Percentiles rank a stretch among this genome's conserved stretches.
Evolutionary conservation across 2,329 filamentous ascomycete genomes (phyloP).

Genomic region (Lachnellula willkommii): DNA sequence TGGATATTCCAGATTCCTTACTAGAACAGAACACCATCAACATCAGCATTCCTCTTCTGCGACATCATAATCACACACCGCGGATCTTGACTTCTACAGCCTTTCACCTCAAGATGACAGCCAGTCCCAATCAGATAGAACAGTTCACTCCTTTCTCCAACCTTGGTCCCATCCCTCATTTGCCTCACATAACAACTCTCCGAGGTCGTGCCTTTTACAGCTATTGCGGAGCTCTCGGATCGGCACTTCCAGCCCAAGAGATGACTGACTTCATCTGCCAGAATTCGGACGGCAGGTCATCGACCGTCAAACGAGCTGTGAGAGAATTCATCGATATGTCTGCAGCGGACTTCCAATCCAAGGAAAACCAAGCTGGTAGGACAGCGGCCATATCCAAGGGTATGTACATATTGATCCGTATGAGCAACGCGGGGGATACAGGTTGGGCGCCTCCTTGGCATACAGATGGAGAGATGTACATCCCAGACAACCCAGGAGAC

Average conservation of each 20-base stretch:
- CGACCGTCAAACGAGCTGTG: background rate
- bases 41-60: no score
- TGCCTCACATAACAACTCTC: background rate
- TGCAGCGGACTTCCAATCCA: background rate
- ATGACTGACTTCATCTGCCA: background rate
- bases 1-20: no score
- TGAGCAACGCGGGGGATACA: background rate
- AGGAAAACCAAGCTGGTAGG: background rate
- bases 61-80: no score
- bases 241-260: background rate
- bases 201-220: background rate
- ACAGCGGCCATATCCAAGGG: background rate
- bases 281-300: background rate
- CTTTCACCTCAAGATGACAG: no score
- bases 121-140: background rate
- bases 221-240: background rate
- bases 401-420: background rate
- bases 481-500: background rate
- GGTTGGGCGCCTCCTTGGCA: background rate
- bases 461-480: background rate
- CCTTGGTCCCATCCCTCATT: background rate
- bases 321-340: background rate
- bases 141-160: background rate
- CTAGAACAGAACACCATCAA: no score
- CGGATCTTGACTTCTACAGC: no score